Evolutionary conservation across 2,329 filamentous ascomycete genomes (phyloP).

Genomic region (Nigrospora osmanthi): DNA sequence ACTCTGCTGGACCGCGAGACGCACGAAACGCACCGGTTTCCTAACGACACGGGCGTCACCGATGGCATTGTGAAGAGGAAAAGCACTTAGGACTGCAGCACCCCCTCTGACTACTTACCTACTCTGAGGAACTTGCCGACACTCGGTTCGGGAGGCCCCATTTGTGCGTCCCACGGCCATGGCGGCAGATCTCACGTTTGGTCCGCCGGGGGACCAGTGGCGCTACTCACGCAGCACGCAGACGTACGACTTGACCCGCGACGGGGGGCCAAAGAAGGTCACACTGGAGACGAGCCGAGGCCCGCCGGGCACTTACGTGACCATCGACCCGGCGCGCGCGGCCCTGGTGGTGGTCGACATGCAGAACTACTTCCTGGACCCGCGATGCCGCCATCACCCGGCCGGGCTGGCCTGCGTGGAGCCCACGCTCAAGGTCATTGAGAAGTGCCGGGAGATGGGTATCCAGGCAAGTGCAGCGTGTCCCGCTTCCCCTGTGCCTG

Average conservation of each 20-base stretch:
- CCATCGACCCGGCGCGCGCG: conserved; percentile 29
- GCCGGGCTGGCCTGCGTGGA: conserved; percentile 31
- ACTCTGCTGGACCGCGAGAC: too few species aligned
- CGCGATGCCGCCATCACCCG: conserved; percentile 28
- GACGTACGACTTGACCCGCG: conserved; percentile 19
- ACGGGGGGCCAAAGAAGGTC: conserved; percentile 4
- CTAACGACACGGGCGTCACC: too few species aligned
- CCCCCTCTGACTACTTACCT: too few species aligned
- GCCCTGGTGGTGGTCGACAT: conserved; percentile 44
- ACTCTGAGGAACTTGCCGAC: too few species aligned
- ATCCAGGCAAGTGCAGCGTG: conserved; percentile 27
- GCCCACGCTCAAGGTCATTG: conserved; percentile 31
- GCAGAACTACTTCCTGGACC: conserved; percentile 44
- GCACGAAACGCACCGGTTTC: too few species aligned
- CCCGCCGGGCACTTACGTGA: conserved; percentile 20
- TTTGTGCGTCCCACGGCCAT: conserved; percentile 1
- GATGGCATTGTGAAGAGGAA: too few species aligned
- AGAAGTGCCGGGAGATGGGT: conserved; percentile 38
- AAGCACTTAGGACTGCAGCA: too few species aligned
- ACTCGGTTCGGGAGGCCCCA: too few species aligned
- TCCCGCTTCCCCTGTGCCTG: background rate
- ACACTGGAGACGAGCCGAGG: conserved; percentile 19
- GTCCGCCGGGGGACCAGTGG: conserved; percentile 21
- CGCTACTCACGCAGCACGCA: conserved; percentile 15
- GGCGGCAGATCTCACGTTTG: conserved; percentile 15